phyloP scores from a whole-genome alignment of 148 eudicot genomes.

The Rheum nobile region DNA sequence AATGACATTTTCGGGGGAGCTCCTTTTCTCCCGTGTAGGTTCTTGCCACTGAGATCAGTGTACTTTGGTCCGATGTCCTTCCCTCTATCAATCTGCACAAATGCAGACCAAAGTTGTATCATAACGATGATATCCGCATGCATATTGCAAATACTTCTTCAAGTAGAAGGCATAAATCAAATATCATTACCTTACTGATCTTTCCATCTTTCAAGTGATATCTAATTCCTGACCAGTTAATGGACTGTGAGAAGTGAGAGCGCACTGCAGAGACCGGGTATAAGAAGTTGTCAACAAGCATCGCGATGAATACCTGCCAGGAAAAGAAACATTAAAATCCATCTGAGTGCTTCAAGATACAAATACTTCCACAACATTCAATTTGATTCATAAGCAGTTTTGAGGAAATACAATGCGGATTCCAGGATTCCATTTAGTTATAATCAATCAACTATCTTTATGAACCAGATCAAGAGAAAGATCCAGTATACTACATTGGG shows the following conservation, averaged over 20 bases:
- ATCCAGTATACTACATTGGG: too few species aligned
- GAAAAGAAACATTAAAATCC: background rate
- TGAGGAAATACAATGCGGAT: background rate
- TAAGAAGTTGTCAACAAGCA: constrained; percentile 86
- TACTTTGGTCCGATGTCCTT: constrained; percentile 70
- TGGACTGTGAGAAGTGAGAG: constrained; percentile 79
- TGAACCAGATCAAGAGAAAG: background rate
- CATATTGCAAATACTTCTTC: background rate
- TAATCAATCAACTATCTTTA: background rate
- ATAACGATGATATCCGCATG: background rate
- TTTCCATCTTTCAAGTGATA: constrained; percentile 87
- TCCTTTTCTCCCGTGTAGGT: constrained; percentile 59
- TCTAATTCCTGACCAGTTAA: constrained; percentile 93
- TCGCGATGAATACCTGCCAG: constrained; percentile 80
- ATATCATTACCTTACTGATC: constrained; percentile 49
- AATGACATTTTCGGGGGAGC: constrained; percentile 44
- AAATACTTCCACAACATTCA: background rate
- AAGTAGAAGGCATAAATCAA: background rate
- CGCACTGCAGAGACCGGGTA: constrained; percentile 80
- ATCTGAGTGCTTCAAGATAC: background rate
- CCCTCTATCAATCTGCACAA: constrained; percentile 71
- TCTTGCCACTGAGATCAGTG: constrained; percentile 87
- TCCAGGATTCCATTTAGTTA: background rate
- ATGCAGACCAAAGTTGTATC: background rate
- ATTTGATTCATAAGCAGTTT: background rate